Base-by-base conservation (phyloP, 1,284 basidiomycete species). In the Rhodotorula mucilaginosa region DNA sequence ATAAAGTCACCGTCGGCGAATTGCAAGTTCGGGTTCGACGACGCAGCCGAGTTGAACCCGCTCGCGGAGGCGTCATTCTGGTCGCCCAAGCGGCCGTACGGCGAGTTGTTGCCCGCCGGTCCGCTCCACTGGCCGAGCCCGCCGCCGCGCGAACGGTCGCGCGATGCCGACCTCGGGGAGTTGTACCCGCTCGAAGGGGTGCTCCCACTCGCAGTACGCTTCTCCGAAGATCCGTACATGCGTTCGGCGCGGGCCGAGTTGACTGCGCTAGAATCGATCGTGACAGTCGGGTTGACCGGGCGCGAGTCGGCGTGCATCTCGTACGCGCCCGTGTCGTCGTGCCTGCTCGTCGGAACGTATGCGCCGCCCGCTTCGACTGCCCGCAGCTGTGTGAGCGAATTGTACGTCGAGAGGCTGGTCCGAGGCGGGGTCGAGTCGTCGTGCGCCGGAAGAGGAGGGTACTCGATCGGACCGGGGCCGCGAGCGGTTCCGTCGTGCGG, bases 1-100 rank as follows among this genome's bases (percentile, higher is more conserved):
- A 72, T 63, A 31, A 71, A 71, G 54, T 76, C 75, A 54, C 75
- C 75, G 57, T 74, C 74, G 19, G 75, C 75, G 31, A 75, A 76
- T 58, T 72, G 69, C 46, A 76, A 49, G 67, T 76, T 73, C 6
- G 75, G 73, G 56, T 70, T 71, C 23, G 56, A 63, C 18, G 58
- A 65, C 46, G 69, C 63, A 7, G 72, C 69, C n/a, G 65, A 70
- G 49, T 59, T 69, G 26, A 46, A 51, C 13, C 72, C 72, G 57
- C 64, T 70, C 46, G 63, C 23, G 12, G 23, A 18, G 16, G 61
- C 56, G 44, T 39, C 64, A 26, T 23, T 31, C 7, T 58, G 34
- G 13, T 63, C 70, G 26, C 69, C 71, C 39, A 76, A 61, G 3
- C 39, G 61, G 8, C 74, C 74, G 46, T 76, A 76, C 19, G 75